phyloP scores from a whole-genome alignment of 192 early-diverging fungal genomes.

The Paraglomus brasilianum region DNA sequence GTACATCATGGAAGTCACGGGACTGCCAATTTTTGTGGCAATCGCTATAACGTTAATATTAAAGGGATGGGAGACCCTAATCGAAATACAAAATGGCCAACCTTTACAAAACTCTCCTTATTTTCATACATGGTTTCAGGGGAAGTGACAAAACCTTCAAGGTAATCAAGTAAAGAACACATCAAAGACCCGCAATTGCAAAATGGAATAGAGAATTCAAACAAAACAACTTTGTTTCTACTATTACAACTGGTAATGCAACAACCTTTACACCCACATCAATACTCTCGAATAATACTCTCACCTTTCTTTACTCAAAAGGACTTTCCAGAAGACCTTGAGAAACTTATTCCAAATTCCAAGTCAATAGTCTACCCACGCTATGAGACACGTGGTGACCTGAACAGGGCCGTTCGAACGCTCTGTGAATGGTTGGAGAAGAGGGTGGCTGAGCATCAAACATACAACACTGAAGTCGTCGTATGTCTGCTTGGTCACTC shows the following conservation, averaged over 20 bases:
- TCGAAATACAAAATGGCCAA: too few species aligned
- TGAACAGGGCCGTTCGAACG: constrained; percentile 44
- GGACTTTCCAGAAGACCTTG: constrained; percentile 52
- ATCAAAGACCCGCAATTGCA: too few species aligned
- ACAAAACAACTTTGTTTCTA: too few species aligned
- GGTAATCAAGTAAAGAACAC: constrained; percentile 36
- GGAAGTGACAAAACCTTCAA: constrained; percentile 51
- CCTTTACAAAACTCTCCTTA: constrained; percentile 49
- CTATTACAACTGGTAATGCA: background rate
- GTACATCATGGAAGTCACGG: too few species aligned
- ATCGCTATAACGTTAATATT: too few species aligned
- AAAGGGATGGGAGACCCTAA: too few species aligned
- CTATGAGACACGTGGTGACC: constrained; percentile 58
- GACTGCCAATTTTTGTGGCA: too few species aligned
- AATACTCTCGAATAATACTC: background rate
- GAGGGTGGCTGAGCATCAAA: constrained; percentile 37
- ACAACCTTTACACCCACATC: background rate
- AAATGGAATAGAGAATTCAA: too few species aligned
- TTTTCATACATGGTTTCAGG: constrained; percentile 61
- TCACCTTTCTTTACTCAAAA: constrained; percentile 33
- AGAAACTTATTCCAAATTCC: constrained; percentile 38
- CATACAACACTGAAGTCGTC: constrained; percentile 16
- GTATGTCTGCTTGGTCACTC: constrained; percentile 47
- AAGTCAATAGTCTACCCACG: constrained; percentile 52
- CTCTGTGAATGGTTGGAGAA: constrained; percentile 52